Base-by-base conservation (phyloP, 192 early-diverging fungal genomes). In the Chytriomyces confervae region DNA sequence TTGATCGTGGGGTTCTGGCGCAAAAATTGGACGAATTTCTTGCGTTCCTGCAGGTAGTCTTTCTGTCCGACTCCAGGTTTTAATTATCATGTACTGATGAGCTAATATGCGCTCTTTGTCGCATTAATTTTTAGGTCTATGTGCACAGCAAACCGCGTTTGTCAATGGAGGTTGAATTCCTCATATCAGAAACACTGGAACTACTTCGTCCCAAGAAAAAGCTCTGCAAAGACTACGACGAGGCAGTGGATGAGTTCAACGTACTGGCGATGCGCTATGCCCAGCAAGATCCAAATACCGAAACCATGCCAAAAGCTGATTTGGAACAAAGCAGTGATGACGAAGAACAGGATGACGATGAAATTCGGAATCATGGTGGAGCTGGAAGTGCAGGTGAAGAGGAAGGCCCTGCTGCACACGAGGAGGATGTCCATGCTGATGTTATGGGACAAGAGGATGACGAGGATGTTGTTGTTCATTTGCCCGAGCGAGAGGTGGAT, bases 101-200 rank as follows among this genome's bases (percentile, higher is more conserved):
- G 0, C 48, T 18, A 18, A 61, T 61, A 61, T 18, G 57, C 23
- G 5, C 23, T n/a, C 23, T n/a, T 61, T 61, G 1, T 18, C 2
- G 57, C 57, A 0, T 60, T 20, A 4, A 60, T 62, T 61, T 11
- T 9, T 49, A 93, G 85, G 89, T 99, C 90, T 99, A 99, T 76
- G 82, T 95, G 13, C 81, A 93, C 20, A 88, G 93, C 45, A 99
- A 99, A 85, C 81, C 88, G 44, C 88, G 60, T 67, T 82, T 91
- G 43, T 93, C 96, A 9, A 91, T 95, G 72, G 97, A 99, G 50
- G 89, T 96, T 2, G 93, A 95, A 57, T 99, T 96, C 76, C 88
- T 91, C 79, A 81, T 99, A 5, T 85, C 91, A 61, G 93, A 92
- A 66, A 90, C 93, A 13, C 90, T 92, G n/a, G 95, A 95, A 64